phyloP scores from a whole-genome alignment of 2,329 filamentous ascomycete species.

The Hymenoscyphus linearis region DNA sequence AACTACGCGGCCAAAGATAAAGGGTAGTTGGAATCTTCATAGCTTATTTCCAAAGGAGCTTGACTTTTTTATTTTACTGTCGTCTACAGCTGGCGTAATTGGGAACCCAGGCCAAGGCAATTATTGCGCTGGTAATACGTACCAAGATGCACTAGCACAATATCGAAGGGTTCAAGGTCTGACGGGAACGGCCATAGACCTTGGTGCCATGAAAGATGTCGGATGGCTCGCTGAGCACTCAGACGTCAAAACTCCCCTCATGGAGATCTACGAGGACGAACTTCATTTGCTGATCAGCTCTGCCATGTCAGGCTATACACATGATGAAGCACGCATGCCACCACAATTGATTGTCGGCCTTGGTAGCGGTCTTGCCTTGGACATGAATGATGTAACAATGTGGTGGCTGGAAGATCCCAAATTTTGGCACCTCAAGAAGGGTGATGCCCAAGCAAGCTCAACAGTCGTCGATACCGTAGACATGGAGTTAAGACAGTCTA shows the following conservation, averaged over 20 bases:
- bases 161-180: slow-evolving; percentile 10
- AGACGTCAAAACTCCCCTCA: neutral
- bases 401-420: slow-evolving; percentile 3
- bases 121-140: slow-evolving; percentile 28
- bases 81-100: slow-evolving; percentile 28
- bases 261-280: slow-evolving; percentile 1
- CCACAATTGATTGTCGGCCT: slow-evolving; percentile 2
- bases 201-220: slow-evolving; percentile 10
- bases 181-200: slow-evolving; percentile 9
- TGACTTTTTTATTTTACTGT: slow-evolving; percentile 38
- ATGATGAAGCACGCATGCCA: neutral
- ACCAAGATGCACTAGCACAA: slow-evolving; percentile 14
- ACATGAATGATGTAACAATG: neutral
- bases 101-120: slow-evolving; percentile 12
- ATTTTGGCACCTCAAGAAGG: slow-evolving; percentile 1
- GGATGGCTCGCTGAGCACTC: slow-evolving; percentile 3
- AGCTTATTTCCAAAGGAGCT: slow-evolving; percentile 19
- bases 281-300: slow-evolving; percentile 19
- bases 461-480: no score
- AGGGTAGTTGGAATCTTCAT: slow-evolving; percentile 16
- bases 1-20: slow-evolving; percentile 32
- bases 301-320: slow-evolving; percentile 36
- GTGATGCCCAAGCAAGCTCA: neutral
- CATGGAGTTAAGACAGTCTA: neutral
- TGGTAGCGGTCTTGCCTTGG: neutral